Percentiles rank a stretch among this genome's conserved stretches.
Evolutionary conservation across 2,329 filamentous ascomycete genomes (phyloP).

Genomic region (Claviceps cyperi): DNA sequence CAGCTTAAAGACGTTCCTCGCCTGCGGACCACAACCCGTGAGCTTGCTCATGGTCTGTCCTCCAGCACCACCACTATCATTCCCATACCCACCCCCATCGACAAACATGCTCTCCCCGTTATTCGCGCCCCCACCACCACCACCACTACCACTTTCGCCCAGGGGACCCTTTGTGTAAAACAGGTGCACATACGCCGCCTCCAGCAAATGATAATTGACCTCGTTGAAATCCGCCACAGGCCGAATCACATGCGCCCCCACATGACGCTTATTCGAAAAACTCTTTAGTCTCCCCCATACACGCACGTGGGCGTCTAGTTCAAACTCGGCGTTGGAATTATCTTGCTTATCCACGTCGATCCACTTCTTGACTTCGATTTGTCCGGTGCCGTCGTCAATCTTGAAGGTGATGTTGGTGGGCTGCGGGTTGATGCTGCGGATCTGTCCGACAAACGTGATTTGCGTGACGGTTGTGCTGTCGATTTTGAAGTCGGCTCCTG

Average conservation of each 20-base stretch:
- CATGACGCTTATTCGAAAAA: conserved; percentile 70
- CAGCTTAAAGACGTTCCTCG: conserved; percentile 57
- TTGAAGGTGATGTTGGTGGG: conserved; percentile 85
- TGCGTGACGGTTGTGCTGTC: conserved; percentile 62
- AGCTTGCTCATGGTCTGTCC: conserved; percentile 26
- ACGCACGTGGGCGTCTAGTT: conserved; percentile 67
- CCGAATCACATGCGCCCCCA: conserved; percentile 69
- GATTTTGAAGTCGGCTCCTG: conserved; percentile 63
- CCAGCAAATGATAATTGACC: conserved; percentile 80
- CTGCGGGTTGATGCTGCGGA: conserved; percentile 74
- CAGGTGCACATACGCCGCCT: conserved; percentile 79
- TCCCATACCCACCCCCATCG: conserved; percentile 30
- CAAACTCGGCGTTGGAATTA: conserved; percentile 38
- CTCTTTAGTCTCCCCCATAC: conserved; percentile 74
- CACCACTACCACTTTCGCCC: conserved; percentile 24
- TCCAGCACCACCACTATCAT: conserved; percentile 20
- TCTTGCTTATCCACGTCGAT: conserved; percentile 47
- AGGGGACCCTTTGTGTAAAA: conserved; percentile 60
- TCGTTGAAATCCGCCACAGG: conserved; percentile 79
- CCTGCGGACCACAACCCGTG: conserved; percentile 36
- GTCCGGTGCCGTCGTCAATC: conserved; percentile 87
- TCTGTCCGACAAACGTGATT: conserved; percentile 73
- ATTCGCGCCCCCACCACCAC: conserved; percentile 17
- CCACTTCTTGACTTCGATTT: conserved; percentile 85
- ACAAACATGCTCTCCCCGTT: conserved; percentile 39